phyloP scores from a whole-genome alignment of 148 eudicot genomes.

The Camellia japonica region DNA sequence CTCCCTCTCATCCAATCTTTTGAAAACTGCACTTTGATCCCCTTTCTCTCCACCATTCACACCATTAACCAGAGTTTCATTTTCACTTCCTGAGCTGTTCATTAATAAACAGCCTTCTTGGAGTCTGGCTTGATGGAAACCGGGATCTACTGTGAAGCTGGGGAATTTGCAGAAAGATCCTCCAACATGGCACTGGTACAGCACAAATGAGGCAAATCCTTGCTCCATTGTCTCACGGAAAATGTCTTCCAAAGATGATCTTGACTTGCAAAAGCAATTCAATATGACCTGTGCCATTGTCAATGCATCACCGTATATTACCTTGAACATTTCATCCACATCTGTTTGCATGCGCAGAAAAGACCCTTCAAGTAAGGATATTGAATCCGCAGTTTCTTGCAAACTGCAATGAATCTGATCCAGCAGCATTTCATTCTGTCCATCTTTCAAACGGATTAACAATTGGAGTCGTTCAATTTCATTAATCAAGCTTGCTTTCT shows the following conservation, averaged over 20 bases:
- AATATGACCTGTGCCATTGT: conserved; percentile 29
- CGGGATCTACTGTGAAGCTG: background rate
- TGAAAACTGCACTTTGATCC: conserved; percentile 4
- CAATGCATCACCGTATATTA: conserved; percentile 33
- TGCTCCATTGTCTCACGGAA: conserved; percentile 30
- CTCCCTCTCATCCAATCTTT: conserved; percentile 22
- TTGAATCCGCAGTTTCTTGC: conserved; percentile 21
- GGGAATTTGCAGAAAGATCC: conserved; percentile 15
- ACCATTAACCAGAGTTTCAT: background rate
- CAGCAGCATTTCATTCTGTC: conserved; percentile 30
- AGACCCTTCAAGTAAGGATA: conserved; percentile 36
- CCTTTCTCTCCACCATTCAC: conserved; percentile 12
- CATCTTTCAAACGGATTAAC: conserved; percentile 25
- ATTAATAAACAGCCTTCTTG: conserved; percentile 3
- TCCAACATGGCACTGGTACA: conserved; percentile 28
- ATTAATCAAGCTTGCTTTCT: conserved; percentile 40
- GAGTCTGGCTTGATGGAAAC: conserved; percentile 4
- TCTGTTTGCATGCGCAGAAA: conserved; percentile 38
- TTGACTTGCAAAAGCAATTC: conserved; percentile 25
- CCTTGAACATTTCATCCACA: conserved; percentile 35
- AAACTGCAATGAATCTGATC: conserved; percentile 24
- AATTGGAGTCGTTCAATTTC: conserved; percentile 45
- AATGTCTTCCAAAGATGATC: conserved; percentile 38
- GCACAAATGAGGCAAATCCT: conserved; percentile 29
- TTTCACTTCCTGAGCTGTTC: background rate